phyloP scores from a whole-genome alignment of 1,284 basidiomycete species.

The Tilletia walkeri region DNA sequence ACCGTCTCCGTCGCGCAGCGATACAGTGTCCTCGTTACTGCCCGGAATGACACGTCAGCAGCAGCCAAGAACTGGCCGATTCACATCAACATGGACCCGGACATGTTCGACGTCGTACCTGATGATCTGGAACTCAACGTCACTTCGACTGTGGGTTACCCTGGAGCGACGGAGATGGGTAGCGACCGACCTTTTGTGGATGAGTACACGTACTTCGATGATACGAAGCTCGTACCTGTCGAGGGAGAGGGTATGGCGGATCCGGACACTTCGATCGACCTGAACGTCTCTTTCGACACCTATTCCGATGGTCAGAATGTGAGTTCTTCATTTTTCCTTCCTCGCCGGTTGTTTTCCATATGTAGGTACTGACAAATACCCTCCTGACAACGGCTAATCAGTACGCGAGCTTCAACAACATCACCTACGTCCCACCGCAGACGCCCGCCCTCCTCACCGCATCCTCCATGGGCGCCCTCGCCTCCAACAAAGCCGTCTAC shows the following conservation, averaged over 20 bases:
- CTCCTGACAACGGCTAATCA: no score
- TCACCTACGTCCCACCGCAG: conserved; percentile 36
- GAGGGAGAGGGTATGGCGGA: conserved; percentile 49
- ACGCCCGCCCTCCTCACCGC: conserved; percentile 24
- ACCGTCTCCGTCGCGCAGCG: conserved; percentile 81
- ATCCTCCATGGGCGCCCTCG: conserved; percentile 63
- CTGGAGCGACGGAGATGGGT: conserved; percentile 25
- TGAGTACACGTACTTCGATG: conserved; percentile 56
- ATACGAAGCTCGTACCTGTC: conserved; percentile 57
- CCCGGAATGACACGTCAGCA: conserved; percentile 72
- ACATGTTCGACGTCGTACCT: conserved; percentile 58
- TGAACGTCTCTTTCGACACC: conserved; percentile 60
- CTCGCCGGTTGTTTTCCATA: no score
- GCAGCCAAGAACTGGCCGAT: conserved; percentile 73
- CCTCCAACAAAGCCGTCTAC: conserved; percentile 21
- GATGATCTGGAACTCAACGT: conserved; percentile 46
- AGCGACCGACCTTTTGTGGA: conserved; percentile 32
- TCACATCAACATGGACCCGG: conserved; percentile 79
- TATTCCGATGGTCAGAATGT: conserved; percentile 52
- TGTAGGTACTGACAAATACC: no score
- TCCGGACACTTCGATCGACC: conserved; percentile 54
- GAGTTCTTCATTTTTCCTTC: no score
- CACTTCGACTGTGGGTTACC: conserved; percentile 43
- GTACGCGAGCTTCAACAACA: conserved; percentile 57
- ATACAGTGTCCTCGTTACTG: conserved; percentile 87